Evolutionary conservation across 176 grass and related monocot genomes (phyloP), one percentile per base, ranked within the genome.

Genomic region (Avena sativa): DNA sequence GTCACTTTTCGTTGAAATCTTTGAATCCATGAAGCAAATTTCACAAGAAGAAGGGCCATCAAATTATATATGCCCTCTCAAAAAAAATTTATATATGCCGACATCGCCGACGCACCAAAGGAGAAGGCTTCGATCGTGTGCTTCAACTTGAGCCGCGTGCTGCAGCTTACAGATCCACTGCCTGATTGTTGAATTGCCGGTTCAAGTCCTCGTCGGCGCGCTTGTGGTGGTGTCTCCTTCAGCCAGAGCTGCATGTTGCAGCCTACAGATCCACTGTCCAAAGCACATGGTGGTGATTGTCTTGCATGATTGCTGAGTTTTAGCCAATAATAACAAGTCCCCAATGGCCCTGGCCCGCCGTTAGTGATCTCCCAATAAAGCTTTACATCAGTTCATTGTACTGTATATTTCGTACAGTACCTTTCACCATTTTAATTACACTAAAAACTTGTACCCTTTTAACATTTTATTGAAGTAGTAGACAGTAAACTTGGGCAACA

Each of bases 301-400:
- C 60, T 63, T 63, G 10, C 71, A 48, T 74, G 71, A 74, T 49
- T 74, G 11, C 71, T 46, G 12, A 49, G 71, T 72, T 48, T 25
- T 49, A 6, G 7, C 2, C 71, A 11, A 21, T 25, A 4, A 21
- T 14, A 40, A 40, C 6, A 15, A 47, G 46, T 25, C 70, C 19
- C 49, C 19, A 19, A 44, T 9, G 17, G 17, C 17, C 55, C 6
- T 20, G 0, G 55, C 55, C 55, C 8, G 20, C 17, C 55, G 56
- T n/a, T n/a, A 20, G 19, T n/a, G 56, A 58, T 58, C 9, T 7
- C 2, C 1, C 56, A 58, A n/a, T n/a, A 58, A 57, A 16, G 4
- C 4, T 43, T 56, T 56, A 17, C 53, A 56, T 56, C 53, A 17
- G 15, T 17, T 56, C 53, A 17, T 19, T 56, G 16, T 56, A 56